phyloP scores from a whole-genome alignment of 2,329 filamentous ascomycete species.

The Alternaria gansuensis region DNA sequence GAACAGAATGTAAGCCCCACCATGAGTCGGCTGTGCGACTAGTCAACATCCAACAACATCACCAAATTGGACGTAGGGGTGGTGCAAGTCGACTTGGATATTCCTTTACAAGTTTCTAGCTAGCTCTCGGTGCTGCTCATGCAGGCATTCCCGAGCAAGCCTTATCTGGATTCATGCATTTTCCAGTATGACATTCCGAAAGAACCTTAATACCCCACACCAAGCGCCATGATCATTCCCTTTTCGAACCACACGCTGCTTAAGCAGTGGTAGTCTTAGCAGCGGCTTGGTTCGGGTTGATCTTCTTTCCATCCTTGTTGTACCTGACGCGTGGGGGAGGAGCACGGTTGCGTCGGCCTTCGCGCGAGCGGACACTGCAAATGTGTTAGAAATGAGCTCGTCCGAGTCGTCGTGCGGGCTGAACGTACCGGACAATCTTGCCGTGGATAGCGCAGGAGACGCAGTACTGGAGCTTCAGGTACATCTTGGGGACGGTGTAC shows the following conservation, averaged over 20 bases:
- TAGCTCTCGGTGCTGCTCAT: constrained; percentile 44
- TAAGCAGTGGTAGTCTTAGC: constrained; percentile 64
- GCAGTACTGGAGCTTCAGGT: constrained; percentile 99
- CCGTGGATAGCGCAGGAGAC: constrained; percentile 99
- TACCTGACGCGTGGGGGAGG: constrained; percentile 96
- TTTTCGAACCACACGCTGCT: constrained; percentile 28
- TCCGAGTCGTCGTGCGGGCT: constrained; percentile 10
- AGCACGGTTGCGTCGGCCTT: constrained; percentile 97
- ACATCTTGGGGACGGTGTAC: constrained; percentile 99
- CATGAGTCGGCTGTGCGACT: neutral
- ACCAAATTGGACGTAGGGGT: constrained; percentile 10
- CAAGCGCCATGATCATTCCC: constrained; percentile 49
- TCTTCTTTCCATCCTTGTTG: constrained; percentile 99
- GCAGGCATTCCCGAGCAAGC: constrained; percentile 41
- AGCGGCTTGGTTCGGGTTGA: constrained; percentile 85
- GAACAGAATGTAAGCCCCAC: neutral
- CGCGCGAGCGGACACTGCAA: constrained; percentile 90
- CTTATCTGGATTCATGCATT: constrained; percentile 49
- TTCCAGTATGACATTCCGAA: constrained; percentile 48
- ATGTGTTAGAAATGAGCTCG: constrained; percentile 24
- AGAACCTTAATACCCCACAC: constrained; percentile 47
- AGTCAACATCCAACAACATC: constrained; percentile 7
- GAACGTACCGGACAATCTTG: constrained; percentile 99
- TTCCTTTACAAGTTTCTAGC: constrained; percentile 51
- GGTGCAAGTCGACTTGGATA: constrained; percentile 48